phyloP scores from a whole-genome alignment of 768 basidiomycete genomes.

The Rhodocollybia butyracea region DNA sequence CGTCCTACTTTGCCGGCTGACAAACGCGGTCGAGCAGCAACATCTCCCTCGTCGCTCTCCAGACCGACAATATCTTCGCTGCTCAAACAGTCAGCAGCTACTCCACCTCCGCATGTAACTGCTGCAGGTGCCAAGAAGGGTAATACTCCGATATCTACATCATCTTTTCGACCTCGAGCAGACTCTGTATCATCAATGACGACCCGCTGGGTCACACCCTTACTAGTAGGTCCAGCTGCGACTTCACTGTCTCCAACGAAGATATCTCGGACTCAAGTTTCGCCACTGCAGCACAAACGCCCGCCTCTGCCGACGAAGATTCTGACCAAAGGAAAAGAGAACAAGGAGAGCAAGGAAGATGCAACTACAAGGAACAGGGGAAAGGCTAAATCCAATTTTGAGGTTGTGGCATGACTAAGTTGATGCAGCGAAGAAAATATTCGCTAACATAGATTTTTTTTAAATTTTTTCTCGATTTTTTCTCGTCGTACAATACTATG shows the following conservation, averaged over 20 bases:
- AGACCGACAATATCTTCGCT: constrained; percentile 10
- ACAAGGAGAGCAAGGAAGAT: not conserved
- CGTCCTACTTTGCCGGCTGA: too few relatives aligned
- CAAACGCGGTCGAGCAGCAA: not conserved
- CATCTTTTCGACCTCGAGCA: not conserved
- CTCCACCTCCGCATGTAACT: not conserved
- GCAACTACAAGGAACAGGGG: not conserved
- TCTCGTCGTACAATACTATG: too few relatives aligned
- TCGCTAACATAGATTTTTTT: too few relatives aligned
- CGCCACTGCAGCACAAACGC: not conserved
- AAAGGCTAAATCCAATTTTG: too few relatives aligned
- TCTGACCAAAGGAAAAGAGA: not conserved
- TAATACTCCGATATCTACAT: not conserved
- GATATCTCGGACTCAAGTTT: not conserved
- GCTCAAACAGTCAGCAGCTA: constrained; percentile 18
- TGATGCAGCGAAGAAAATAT: too few relatives aligned
- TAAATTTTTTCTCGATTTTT: too few relatives aligned
- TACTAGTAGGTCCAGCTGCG: not conserved
- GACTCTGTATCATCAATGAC: too few relatives aligned
- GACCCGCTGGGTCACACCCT: too few relatives aligned
- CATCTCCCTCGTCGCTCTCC: not conserved
- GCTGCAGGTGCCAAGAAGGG: not conserved
- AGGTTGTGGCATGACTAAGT: too few relatives aligned
- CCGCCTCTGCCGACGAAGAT: not conserved
- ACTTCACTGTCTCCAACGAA: not conserved